Percentiles rank a stretch among this genome's conserved stretches.
Conservation (phyloP, 2,329 filamentous ascomycete species). For the Scytalidium lignicola region DNA sequence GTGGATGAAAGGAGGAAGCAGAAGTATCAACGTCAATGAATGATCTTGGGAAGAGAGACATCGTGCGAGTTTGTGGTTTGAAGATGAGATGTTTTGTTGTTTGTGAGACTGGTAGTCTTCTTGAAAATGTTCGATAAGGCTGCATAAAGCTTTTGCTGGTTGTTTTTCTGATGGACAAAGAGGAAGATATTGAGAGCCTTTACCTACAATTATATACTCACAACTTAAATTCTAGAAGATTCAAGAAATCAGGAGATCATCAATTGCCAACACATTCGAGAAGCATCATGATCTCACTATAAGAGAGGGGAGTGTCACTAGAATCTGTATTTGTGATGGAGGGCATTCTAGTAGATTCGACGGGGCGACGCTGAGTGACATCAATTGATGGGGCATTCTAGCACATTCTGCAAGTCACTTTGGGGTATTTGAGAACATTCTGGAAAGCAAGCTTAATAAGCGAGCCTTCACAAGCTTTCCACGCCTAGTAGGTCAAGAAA, state of each 20-base stretch:
- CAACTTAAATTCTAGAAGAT: constrained; percentile 11
- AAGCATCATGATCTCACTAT: not conserved
- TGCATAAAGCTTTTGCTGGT: constrained; percentile 14
- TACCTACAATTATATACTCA: constrained; percentile 15
- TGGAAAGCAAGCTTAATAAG: no score
- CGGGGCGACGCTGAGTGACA: not conserved
- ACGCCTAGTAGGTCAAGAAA: no score
- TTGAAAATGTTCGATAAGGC: constrained; percentile 15
- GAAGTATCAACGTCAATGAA: constrained; percentile 30
- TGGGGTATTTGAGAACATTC: not conserved
- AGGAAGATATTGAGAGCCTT: not conserved
- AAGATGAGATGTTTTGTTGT: constrained; percentile 12
- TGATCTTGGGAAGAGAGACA: constrained; percentile 55
- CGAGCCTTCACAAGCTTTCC: no score
- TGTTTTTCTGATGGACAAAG: constrained; percentile 10
- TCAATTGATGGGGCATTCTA: not conserved
- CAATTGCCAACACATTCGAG: constrained; percentile 13
- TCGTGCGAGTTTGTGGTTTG: constrained; percentile 36
- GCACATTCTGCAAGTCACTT: not conserved
- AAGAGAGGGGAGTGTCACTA: not conserved
- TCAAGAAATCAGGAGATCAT: constrained; percentile 3
- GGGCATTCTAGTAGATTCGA: not conserved
- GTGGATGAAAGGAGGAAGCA: constrained; percentile 50
- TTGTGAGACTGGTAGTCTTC: constrained; percentile 12
- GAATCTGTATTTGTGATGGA: not conserved